A percentile compares a stretch with the other conserved stretches of the same genome.
Conservation (phyloP, 352 stramenopile species). For the Thalassiosira allenii region DNA sequence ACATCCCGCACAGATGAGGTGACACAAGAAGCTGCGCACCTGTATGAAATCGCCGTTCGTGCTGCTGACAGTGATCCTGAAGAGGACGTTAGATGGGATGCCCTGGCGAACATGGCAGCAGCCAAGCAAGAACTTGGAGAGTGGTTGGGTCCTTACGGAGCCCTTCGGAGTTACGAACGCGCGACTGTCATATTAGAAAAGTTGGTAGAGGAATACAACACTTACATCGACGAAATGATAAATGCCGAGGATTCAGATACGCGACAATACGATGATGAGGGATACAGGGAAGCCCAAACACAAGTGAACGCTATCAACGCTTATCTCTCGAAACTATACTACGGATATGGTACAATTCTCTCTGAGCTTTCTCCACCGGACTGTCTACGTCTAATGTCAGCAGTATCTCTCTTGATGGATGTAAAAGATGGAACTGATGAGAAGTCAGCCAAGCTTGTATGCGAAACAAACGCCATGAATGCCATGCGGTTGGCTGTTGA, state of each 20-base stretch:
- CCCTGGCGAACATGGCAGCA: conserved; percentile 63
- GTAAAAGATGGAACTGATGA: conserved; percentile 44
- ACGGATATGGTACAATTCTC: conserved; percentile 67
- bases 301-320: conserved; percentile 40
- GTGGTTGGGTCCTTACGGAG: conserved; percentile 40
- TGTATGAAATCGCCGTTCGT: conserved; percentile 57
- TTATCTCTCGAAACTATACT: conserved; percentile 75
- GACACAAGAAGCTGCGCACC: conserved; percentile 48
- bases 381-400: conserved; percentile 52
- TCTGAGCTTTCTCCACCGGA: conserved; percentile 48
- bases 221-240: conserved; percentile 34
- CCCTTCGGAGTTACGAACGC: conserved; percentile 39
- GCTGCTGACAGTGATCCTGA: conserved; percentile 30
- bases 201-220: conserved; percentile 39
- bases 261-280: conserved; percentile 32
- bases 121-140: conserved; percentile 58
- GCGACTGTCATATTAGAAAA: conserved; percentile 43
- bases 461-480: conserved; percentile 60
- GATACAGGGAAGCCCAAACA: conserved; percentile 12
- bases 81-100: conserved; percentile 60
- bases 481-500: conserved; percentile 63
- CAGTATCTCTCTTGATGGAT: conserved; percentile 74
- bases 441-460: conserved; percentile 39
- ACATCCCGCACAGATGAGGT: conserved; percentile 37
- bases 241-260: conserved; percentile 7